Base-by-base conservation (phyloP, 805 yeast genomes). In the Barnettozyma vustinii region DNA sequence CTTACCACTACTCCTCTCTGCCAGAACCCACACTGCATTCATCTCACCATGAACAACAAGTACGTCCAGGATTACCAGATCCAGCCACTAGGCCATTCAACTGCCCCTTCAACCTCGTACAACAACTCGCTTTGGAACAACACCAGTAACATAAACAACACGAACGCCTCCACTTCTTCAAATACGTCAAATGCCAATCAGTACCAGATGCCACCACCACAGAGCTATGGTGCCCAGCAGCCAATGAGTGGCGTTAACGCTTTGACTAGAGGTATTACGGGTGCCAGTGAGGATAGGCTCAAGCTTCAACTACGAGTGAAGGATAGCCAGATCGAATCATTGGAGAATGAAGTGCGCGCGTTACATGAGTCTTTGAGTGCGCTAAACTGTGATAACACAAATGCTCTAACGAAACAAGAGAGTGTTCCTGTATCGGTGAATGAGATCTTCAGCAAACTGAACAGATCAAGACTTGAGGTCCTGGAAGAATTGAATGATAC, bases 401-500 rank as follows among this genome's bases (percentile, higher is more conserved):
- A 7, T 13, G 40, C 12, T 32, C 18, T 25, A 16, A 40, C 44
- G 26, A 49, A 53, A 40, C 53, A 52, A 18, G 50, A 73, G 19
- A 63, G 56, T 37, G 56, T 78, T 30, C 83, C 84, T 4, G 57
- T 59, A 5, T 70, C 67, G 37, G 60, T 76, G 35, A 75, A 74
- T 50, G 71, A 69, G 36, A 64, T 81, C 21, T 81, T 79, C 52
- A 67, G 66, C 42, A 77, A 71, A 53, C 63, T 83, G 54, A 68
- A 80, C 1, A 64, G 66, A 25, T 69, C 78, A 12, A 69, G 83
- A 49, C 68, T 71, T 36, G 72, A 75, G 25, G 71, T 75, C 45
- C 65, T 65, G 32, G 60, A 67, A 16, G 88, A 86, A 56, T 68
- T 83, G 48, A 73, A 74, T 23, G 85, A 81, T 19, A 79, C 88